Conservation (phyloP, 2,329 filamentous ascomycete genomes). For the Hymenoscyphus fructigenus region DNA sequence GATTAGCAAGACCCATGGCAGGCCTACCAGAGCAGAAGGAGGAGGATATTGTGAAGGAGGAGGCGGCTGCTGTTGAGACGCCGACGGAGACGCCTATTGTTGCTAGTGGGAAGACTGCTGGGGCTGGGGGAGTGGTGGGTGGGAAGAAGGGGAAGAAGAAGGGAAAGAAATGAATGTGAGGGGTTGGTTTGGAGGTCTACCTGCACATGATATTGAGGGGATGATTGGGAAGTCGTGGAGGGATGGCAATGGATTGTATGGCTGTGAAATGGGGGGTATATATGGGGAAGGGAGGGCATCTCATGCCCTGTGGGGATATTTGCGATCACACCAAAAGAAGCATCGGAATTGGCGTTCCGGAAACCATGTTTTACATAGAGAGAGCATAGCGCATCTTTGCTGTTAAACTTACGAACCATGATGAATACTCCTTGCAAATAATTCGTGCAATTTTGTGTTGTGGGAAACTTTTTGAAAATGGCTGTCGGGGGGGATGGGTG, state of each 20-base stretch:
- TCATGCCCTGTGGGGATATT: background rate
- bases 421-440: background rate
- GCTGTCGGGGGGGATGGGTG: too few species aligned
- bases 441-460: background rate
- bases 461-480: too few species aligned
- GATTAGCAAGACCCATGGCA: slow-evolving; percentile 69
- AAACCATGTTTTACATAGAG: background rate
- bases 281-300: slow-evolving; percentile 12
- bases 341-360: slow-evolving; percentile 9
- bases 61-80: background rate
- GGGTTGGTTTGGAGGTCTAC: background rate
- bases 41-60: slow-evolving; percentile 37
- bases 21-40: slow-evolving; percentile 47
- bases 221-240: background rate
- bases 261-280: slow-evolving; percentile 14
- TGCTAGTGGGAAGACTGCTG: slow-evolving; percentile 24
- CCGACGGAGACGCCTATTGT: slow-evolving; percentile 30
- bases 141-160: slow-evolving; percentile 69
- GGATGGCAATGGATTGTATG: background rate
- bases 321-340: background rate
- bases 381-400: background rate
- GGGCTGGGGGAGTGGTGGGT: slow-evolving; percentile 26
- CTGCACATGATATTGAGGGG: background rate
- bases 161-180: slow-evolving; percentile 58
- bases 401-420: background rate